Conservation (phyloP, 73 alveolate species). For the Blepharisma japonicum region DNA sequence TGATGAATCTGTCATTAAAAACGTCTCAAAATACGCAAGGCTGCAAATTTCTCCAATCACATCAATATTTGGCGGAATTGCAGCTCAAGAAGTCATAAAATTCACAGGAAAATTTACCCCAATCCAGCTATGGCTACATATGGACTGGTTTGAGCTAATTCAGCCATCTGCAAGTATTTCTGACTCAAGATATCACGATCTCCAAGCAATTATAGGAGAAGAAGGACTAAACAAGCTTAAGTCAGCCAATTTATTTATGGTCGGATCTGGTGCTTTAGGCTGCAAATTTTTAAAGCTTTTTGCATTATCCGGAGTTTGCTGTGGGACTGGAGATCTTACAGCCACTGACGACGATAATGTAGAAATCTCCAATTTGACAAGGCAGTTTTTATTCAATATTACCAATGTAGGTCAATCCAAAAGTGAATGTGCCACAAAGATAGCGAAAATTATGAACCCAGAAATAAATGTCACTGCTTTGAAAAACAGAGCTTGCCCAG, state of each 20-base stretch:
- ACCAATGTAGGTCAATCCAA: conserved; percentile 88
- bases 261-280: conserved; percentile 99
- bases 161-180: conserved; percentile 71
- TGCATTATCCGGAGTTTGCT: conserved; percentile 97
- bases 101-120: conserved; percentile 99
- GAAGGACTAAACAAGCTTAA: conserved; percentile 65
- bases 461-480: conserved; percentile 67
- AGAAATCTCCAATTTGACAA: conserved; percentile 93
- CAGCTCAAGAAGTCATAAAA: conserved; percentile 97
- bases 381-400: conserved; percentile 96
- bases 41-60: conserved; percentile 90
- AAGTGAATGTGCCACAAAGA: conserved; percentile 79
- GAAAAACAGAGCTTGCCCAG: conserved; percentile 76
- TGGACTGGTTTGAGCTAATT: conserved; percentile 59
- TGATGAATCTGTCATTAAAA: conserved; percentile 78
- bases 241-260: background rate
- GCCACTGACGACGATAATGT: conserved; percentile 94
- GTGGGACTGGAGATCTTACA: conserved; percentile 76
- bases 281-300: conserved; percentile 95
- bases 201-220: conserved; percentile 90
- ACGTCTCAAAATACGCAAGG: conserved; percentile 73
- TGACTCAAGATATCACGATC: conserved; percentile 55
- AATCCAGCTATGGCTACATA: conserved; percentile 90
- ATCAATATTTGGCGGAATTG: conserved; percentile 98
- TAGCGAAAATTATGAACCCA: conserved; percentile 79